Evolutionary conservation across 1,139 yeast species (phyloP), one percentile per base, ranked within the genome.

Genomic region (Tardiomyces blankii): DNA sequence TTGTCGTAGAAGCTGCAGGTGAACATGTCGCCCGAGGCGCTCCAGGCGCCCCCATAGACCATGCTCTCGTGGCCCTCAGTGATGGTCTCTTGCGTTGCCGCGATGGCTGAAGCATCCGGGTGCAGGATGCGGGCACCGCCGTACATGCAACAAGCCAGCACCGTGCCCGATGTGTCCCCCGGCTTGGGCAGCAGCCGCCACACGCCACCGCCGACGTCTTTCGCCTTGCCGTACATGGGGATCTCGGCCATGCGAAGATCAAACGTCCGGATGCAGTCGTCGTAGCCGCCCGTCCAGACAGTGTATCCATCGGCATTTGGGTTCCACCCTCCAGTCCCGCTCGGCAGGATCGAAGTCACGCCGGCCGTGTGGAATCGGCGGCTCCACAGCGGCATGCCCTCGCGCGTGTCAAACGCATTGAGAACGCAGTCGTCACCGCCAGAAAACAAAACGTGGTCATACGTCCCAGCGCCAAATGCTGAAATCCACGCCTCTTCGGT

Each of bases 41-140:
- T 67, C 95, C 96, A 88, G 59, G 85, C 96, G 3, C 94, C 96
- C 0, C 97, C 97, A 58, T 91, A 91, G 45, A 91, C 88, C 87
- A 91, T 91, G 53, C 96, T 86, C 42, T 79, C 81, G 61, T 91
- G 97, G 21, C 82, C 84, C 27, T 74, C 75, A 51, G 80, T 82
- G 59, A 80, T 76, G 50, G 72, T 74, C 21, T 69, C 63, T 3
- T 61, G 57, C 0, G 82, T 76, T 0, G 18, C 42, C 14, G 27
- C 39, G 12, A 14, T 13, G 13, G 43, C 50, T 27, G 46, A 42
- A 5, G 68, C 63, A 30, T 61, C 61, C 2, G 68, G 58, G 16
- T 56, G 51, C 1, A 85, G 64, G 1, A 88, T 68, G 47, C 89
- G 70, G 0, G 95, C 96, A 13, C 98, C 98, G 55, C 87, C 91